A percentile compares a stretch with the other conserved stretches of the same genome.
These are phyloP conservation scores for Fusarium buharicum DNA, from an alignment of 2,329 filamentous ascomycete species.

Conservation along the genomic window DNA sequence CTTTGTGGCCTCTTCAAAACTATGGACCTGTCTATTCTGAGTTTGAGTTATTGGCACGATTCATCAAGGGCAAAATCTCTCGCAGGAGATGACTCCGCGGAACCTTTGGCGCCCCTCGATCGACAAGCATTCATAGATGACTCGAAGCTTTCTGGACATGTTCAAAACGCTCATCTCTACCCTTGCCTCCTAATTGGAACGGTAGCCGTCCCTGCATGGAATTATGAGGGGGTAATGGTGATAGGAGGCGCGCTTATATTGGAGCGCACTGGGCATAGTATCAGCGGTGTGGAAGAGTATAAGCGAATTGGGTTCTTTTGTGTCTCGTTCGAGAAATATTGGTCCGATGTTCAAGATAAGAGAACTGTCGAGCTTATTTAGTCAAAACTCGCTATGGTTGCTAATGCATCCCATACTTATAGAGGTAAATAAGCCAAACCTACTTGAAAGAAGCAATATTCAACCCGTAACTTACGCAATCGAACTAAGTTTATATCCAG, in stretches of 20 bases:
- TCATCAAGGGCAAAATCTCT: neutral
- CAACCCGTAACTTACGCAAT: too few relatives aligned
- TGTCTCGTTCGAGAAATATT: neutral
- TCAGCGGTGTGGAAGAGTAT: neutral
- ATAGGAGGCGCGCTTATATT: conserved; percentile 1
- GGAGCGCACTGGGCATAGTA: neutral
- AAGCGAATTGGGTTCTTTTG: neutral
- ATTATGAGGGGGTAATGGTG: neutral
- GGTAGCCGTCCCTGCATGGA: too few relatives aligned
- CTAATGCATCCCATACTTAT: too few relatives aligned
- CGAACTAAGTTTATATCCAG: too few relatives aligned
- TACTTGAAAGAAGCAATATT: too few relatives aligned
- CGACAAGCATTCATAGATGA: neutral
- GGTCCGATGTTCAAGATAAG: neutral
- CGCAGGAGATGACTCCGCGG: neutral
- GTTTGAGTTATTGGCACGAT: neutral
- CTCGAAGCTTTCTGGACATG: neutral
- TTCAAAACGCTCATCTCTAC: neutral
- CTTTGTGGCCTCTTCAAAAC: neutral
- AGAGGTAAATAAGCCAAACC: too few relatives aligned
- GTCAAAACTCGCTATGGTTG: neutral
- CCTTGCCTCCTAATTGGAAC: neutral
- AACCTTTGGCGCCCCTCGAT: neutral
- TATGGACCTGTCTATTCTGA: neutral
- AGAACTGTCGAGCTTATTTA: neutral